A percentile compares a stretch with the other conserved stretches of the same genome.
phyloP scores from a whole-genome alignment of 2,329 filamentous ascomycete genomes.

The Fusarium algeriense region DNA sequence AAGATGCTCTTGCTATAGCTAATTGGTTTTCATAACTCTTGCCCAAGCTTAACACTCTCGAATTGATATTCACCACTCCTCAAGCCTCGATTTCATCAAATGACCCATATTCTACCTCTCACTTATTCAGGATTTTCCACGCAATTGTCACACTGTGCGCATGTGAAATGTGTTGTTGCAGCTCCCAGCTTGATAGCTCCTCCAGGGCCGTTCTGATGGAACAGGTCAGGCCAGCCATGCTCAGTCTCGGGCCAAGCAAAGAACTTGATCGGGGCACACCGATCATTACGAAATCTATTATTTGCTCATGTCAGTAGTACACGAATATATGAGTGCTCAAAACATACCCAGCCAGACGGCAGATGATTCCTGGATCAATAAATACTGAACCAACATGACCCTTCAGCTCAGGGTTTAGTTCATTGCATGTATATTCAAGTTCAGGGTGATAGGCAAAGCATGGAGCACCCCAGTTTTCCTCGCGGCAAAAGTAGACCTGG shows the following conservation, averaged over 20 bases:
- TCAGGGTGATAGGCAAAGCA: constrained; percentile 43
- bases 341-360: constrained; percentile 42
- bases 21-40: constrained; percentile 3
- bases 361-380: constrained; percentile 43
- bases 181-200: constrained; percentile 28
- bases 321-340: neutral
- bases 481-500: constrained; percentile 46
- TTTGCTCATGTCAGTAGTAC: constrained; percentile 10
- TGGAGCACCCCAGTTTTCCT: constrained; percentile 44
- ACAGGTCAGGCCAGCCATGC: constrained; percentile 37
- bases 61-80: neutral
- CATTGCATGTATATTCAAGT: constrained; percentile 44
- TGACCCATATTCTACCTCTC: neutral
- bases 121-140: constrained; percentile 12
- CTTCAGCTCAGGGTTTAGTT: constrained; percentile 34
- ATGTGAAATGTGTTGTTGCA: constrained; percentile 46
- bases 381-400: constrained; percentile 45
- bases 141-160: constrained; percentile 43
- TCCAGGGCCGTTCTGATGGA: constrained; percentile 29
- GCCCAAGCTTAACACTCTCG: neutral
- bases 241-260: constrained; percentile 47
- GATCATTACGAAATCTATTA: constrained; percentile 19
- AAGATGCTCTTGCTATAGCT: neutral
- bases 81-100: neutral
- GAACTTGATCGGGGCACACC: constrained; percentile 36